Evolutionary conservation across 768 basidiomycete genomes (phyloP), one percentile per base, ranked within the genome.

Genomic region (Sporobolomyces phaffii): DNA sequence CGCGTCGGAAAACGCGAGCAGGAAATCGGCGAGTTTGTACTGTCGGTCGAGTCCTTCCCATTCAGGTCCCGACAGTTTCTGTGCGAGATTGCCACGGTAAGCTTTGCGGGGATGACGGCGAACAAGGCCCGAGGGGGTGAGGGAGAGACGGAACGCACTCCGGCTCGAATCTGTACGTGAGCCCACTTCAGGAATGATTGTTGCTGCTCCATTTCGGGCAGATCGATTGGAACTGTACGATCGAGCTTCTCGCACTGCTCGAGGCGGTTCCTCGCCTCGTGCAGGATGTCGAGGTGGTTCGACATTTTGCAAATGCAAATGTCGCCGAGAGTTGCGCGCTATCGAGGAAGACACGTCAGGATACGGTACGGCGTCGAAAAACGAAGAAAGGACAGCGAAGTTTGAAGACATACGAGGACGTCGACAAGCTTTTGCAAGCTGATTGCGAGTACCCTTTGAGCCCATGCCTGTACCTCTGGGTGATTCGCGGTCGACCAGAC

Each of bases 341-440:
- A 45, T n/a, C 3, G 48, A 14, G 0, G 11, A 2, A 6, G 17
- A 11, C 3, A 8, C 3, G 18, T 50, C 34, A n/a, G 9, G 29
- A n/a, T n/a, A n/a, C n/a, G n/a, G n/a, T n/a, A n/a, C 15, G 11
- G 17, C 48, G 7, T 14, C 17, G 59, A 13, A 31, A 31, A 29
- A 34, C 4, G 31, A n/a, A 15, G 28, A 31, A 28, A 13, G n/a
- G 22, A 26, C 17, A 11, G 33, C 2, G 7, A 45, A 11, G 3
- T 10, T 22, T 3, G 31, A 24, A 48, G n/a, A 36, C 69, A 44
- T 20, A 70, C 65, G 15, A 71, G 59, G 3, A 71, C 70, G 31
- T 71, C 70, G 47, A 71, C 62, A 24, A 71, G 60, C 36, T 71
- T 71, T 54, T 67, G 65, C 51, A 71, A 36, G 34, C 62, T 60